phyloP scores from a whole-genome alignment of 2,329 filamentous ascomycete species.

The Ophiognomonia clavigignenti-juglandacearum region DNA sequence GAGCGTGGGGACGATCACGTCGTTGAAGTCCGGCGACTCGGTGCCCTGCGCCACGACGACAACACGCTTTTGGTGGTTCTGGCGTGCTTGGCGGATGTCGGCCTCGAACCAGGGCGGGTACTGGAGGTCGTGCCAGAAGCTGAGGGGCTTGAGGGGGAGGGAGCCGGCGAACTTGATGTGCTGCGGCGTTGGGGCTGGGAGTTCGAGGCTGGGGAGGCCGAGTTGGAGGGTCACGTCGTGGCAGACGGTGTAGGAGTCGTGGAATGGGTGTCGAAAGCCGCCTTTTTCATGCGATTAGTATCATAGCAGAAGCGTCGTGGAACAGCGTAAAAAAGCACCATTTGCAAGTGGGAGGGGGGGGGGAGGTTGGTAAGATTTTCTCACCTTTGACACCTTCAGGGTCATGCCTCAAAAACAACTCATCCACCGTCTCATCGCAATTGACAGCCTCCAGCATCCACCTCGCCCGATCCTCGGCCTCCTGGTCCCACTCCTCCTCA shows the following conservation, averaged over 20 bases:
- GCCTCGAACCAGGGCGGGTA: constrained; percentile 42
- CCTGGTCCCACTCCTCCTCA: constrained; percentile 2
- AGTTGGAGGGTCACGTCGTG: constrained; percentile 13
- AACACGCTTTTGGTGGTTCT: constrained; percentile 30
- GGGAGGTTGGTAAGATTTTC: too few species aligned
- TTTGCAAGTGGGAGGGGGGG: too few species aligned
- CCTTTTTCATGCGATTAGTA: too few species aligned
- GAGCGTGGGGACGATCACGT: constrained; percentile 42
- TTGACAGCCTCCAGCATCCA: constrained; percentile 9
- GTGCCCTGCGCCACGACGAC: constrained; percentile 46
- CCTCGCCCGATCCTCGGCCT: constrained; percentile 8
- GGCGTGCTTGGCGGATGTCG: constrained; percentile 22
- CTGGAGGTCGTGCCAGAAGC: constrained; percentile 19
- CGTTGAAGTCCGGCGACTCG: constrained; percentile 29
- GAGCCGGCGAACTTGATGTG: constrained; percentile 12
- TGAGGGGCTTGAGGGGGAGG: constrained; percentile 27
- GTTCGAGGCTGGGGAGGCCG: constrained; percentile 10
- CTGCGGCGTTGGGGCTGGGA: constrained; percentile 1
- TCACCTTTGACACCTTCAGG: background rate
- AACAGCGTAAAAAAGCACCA: too few species aligned
- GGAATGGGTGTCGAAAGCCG: background rate
- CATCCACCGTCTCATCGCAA: constrained; percentile 8
- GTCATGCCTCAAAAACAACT: constrained; percentile 1
- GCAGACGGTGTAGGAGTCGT: constrained; percentile 11
- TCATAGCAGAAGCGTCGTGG: too few species aligned